Percentiles rank a stretch among this genome's conserved stretches.
Evolutionary conservation across 2,329 filamentous ascomycete genomes (phyloP).

Genomic region (Penicillium sp.): DNA sequence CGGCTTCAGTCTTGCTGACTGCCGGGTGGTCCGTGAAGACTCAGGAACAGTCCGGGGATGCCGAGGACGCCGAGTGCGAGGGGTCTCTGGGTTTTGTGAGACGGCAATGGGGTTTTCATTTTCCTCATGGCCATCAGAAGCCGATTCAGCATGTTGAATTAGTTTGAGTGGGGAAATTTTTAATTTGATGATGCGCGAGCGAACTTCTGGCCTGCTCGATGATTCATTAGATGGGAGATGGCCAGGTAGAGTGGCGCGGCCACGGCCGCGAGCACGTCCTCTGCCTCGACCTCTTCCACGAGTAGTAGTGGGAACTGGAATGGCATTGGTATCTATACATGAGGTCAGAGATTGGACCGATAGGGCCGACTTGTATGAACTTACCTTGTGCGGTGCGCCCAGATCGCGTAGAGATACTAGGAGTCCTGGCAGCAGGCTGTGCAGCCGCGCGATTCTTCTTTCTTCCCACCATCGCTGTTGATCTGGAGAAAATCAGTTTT

Average conservation of each 20-base stretch:
- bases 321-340: conserved; percentile 14
- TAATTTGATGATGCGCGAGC: conserved; percentile 19
- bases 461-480: conserved; percentile 37
- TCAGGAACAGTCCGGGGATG: conserved; percentile 30
- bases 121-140: not conserved
- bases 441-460: conserved; percentile 34
- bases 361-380: not conserved
- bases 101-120: conserved; percentile 11
- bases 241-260: conserved; percentile 11
- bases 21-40: conserved; percentile 34
- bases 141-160: not conserved
- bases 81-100: conserved; percentile 28
- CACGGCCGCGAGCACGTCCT: conserved; percentile 20
- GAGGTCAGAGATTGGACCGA: conserved; percentile 11
- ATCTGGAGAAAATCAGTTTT: conserved; percentile 11
- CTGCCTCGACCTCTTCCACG: conserved; percentile 17
- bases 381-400: conserved; percentile 27
- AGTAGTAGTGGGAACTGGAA: conserved; percentile 10
- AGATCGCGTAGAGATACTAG: conserved; percentile 19
- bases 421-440: conserved; percentile 20
- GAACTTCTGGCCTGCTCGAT: conserved; percentile 5
- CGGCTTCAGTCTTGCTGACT: conserved; percentile 35
- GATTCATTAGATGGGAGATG: conserved; percentile 5
- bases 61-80: conserved; percentile 34
- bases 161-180: conserved; percentile 10